phyloP scores from a whole-genome alignment of 495 filamentous ascomycete species.

The Aspergillus funiculosus region DNA sequence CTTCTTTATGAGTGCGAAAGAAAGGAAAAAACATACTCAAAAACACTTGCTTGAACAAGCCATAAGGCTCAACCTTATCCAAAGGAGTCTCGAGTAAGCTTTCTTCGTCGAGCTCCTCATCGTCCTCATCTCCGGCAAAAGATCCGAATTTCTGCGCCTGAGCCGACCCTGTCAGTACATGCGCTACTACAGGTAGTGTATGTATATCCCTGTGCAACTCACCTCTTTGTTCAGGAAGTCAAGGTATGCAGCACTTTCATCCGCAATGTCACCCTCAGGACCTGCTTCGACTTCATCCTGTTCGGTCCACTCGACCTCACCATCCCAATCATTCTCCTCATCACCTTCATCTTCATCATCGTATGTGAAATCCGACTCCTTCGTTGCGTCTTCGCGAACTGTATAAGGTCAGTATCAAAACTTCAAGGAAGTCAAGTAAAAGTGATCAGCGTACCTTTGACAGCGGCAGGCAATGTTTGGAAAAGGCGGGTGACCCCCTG shows the following conservation, averaged over 20 bases:
- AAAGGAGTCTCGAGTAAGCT: constrained; percentile 86
- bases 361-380: constrained; percentile 75
- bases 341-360: constrained; percentile 72
- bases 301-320: constrained; percentile 65
- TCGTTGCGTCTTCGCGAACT: constrained; percentile 89
- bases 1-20: not conserved
- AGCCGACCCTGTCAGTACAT: constrained; percentile 14
- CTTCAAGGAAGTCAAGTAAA: not conserved
- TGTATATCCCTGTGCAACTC: constrained; percentile 8
- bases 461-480: constrained; percentile 79
- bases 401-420: constrained; percentile 18
- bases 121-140: constrained; percentile 68
- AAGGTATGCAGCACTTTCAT: constrained; percentile 90
- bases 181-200: not conserved
- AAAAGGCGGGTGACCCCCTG: constrained; percentile 88
- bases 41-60: constrained; percentile 73
- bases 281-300: constrained; percentile 52
- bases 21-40: constrained; percentile 58
- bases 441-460: constrained; percentile 61
- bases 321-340: constrained; percentile 60
- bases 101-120: constrained; percentile 80
- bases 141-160: constrained; percentile 78
- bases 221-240: constrained; percentile 93
- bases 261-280: constrained; percentile 61
- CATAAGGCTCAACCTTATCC: constrained; percentile 91